Conservation (phyloP, 78 protist species). For the Dictyostelium discoideum region dicty_2.7 NC_007089.4:527501-528000, state of each 20-base stretch:
- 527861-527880: conserved; percentile 8
- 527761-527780: background rate
- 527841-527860: conserved; percentile 21
- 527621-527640: conserved; percentile 7
- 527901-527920: conserved; percentile 37
- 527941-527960: conserved; percentile 29
- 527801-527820: conserved; percentile 13
- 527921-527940: conserved; percentile 24
- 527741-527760: conserved; percentile 14
- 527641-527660: conserved; percentile 13
- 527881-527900: conserved; percentile 4
- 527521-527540: background rate
- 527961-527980: conserved; percentile 28
- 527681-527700: background rate
- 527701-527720: background rate
- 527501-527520: background rate
- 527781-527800: background rate
- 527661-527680: background rate
- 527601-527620: conserved; percentile 51
- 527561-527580: conserved; percentile 7
- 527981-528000: conserved; percentile 36
- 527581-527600: conserved; percentile 33
- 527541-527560: background rate
- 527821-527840: conserved; percentile 16
- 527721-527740: background rate